phyloP scores from a whole-genome alignment of 1,284 basidiomycete species.

The Sporisorium reilianum region DNA sequence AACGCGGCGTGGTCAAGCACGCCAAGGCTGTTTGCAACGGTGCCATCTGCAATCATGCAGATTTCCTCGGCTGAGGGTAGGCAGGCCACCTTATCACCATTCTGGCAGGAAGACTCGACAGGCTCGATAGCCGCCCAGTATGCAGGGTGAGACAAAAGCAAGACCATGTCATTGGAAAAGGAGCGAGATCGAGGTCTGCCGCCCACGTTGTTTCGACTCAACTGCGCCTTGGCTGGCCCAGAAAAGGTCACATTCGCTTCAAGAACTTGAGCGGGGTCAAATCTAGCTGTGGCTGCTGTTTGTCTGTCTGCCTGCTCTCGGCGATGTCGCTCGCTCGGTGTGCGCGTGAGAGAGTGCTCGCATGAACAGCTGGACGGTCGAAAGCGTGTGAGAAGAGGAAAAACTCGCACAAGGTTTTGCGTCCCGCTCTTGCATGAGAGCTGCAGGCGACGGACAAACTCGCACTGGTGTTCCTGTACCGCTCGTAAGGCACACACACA shows the following conservation, averaged over 20 bases:
- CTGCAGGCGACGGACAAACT: conserved; percentile 44
- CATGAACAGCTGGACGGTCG: not conserved
- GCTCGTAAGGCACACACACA: not conserved
- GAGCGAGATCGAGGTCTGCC: no score
- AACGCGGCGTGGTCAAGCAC: conserved; percentile 27
- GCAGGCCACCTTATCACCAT: not conserved
- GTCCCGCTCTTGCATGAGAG: conserved; percentile 28
- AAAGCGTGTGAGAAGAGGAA: not conserved
- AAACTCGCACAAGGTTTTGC: conserved; percentile 7
- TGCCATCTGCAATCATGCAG: conserved; percentile 41
- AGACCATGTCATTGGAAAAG: no score
- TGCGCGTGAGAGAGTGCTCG: not conserved
- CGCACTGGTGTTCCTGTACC: conserved; percentile 11
- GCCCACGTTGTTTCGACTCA: no score
- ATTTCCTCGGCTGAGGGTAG: conserved; percentile 16
- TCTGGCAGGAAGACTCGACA: not conserved
- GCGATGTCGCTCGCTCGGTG: not conserved
- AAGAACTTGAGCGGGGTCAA: not conserved
- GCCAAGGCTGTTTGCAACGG: conserved; percentile 25
- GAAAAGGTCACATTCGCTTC: not conserved
- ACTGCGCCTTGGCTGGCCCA: not conserved
- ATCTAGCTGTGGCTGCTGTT: not conserved
- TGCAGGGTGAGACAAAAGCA: not conserved
- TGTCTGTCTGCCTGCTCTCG: not conserved
- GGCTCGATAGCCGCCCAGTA: not conserved